A percentile compares a stretch with the other conserved stretches of the same genome.
These are phyloP conservation scores for Microstegium vimineum DNA, from an alignment of 176 grass and related monocot species.

Conservation along the genomic window DNA sequence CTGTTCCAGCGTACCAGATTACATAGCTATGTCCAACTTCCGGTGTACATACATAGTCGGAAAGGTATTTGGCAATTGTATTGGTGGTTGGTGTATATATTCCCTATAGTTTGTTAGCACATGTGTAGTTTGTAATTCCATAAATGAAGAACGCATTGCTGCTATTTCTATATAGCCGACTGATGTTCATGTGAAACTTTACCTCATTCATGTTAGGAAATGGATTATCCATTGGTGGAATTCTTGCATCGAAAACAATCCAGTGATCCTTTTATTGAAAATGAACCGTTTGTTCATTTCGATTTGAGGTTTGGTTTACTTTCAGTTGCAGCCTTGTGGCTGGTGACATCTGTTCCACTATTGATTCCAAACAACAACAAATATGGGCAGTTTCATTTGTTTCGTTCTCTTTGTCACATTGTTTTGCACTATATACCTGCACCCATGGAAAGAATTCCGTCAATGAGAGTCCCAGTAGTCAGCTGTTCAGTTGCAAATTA, in stretches of 20 bases:
- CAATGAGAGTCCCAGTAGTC: background rate
- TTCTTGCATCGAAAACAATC: background rate
- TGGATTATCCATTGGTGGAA: background rate
- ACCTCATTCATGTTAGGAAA: background rate
- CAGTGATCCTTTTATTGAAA: background rate
- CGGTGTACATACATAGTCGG: constrained; percentile 34
- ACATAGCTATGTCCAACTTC: background rate
- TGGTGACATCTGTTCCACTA: background rate
- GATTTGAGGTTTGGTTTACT: background rate
- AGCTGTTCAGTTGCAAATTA: background rate
- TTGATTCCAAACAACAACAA: background rate
- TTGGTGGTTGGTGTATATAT: constrained; percentile 22
- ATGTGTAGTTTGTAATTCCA: constrained; percentile 10
- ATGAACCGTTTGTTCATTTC: background rate
- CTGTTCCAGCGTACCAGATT: constrained; percentile 5
- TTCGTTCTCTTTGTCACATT: background rate
- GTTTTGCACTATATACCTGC: background rate
- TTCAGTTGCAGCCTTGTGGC: background rate
- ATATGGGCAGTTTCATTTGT: background rate
- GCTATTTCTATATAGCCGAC: background rate
- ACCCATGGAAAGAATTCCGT: background rate
- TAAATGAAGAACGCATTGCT: constrained; percentile 11
- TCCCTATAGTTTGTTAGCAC: background rate
- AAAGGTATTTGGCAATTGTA: constrained; percentile 19
- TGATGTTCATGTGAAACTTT: background rate